Evolutionary conservation across 257 asterid species (phyloP).

Genomic region (Nicotiana obtusifolia): DNA sequence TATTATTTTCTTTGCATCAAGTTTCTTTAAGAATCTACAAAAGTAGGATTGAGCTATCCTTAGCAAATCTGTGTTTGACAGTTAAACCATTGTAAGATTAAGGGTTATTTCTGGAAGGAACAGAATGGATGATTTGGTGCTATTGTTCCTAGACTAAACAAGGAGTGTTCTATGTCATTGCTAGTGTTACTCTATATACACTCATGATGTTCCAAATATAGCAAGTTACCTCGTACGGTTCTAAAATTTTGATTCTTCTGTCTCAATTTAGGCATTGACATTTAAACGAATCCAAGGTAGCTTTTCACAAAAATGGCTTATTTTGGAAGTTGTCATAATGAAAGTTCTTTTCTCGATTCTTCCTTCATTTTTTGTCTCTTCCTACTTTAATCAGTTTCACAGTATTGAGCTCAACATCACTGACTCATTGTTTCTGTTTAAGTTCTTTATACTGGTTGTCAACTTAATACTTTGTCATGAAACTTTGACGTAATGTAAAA

Average conservation of each 20-base stretch:
- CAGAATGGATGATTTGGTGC: neutral
- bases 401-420: neutral
- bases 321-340: neutral
- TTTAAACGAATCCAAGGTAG: neutral
- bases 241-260: neutral
- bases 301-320: neutral
- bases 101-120: neutral
- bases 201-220: neutral
- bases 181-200: neutral
- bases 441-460: neutral
- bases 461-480: neutral
- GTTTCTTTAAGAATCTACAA: neutral
- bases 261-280: neutral
- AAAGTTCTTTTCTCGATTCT: neutral
- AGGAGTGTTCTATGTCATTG: neutral
- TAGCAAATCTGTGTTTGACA: too few relatives aligned
- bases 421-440: neutral
- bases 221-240: neutral
- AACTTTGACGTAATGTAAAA: neutral
- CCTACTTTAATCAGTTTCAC: neutral
- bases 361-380: neutral
- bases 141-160: neutral
- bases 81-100: neutral
- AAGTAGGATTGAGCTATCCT: neutral
- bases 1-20: too few relatives aligned